A percentile compares a stretch with the other conserved stretches of the same genome.
phyloP scores from a whole-genome alignment of 1,284 basidiomycete genomes.

The Ceratorhiza oryzae-sativae region DNA sequence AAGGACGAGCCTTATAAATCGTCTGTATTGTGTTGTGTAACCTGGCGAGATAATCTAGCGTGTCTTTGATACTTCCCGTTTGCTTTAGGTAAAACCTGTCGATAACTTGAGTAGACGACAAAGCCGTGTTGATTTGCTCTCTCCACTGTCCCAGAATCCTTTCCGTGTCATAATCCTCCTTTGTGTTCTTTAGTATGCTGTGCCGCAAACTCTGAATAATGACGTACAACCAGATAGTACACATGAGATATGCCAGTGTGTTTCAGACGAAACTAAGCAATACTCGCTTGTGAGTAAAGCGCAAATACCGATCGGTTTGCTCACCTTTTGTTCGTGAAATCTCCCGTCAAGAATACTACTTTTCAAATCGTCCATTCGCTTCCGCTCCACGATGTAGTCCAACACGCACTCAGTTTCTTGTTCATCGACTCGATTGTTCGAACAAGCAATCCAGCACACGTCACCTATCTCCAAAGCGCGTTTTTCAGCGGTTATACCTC shows the following conservation, averaged over 20 bases:
- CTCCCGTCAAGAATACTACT: slow-evolving; percentile 60
- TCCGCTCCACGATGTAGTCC: slow-evolving; percentile 63
- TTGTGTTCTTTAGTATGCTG: not conserved
- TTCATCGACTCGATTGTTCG: slow-evolving; percentile 59
- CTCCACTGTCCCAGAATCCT: slow-evolving; percentile 51
- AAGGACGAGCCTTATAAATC: slow-evolving; percentile 49
- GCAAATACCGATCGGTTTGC: slow-evolving; percentile 23
- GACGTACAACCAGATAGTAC: slow-evolving; percentile 59
- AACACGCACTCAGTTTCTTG: slow-evolving; percentile 53
- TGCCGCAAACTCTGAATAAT: not conserved
- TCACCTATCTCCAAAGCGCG: slow-evolving; percentile 60
- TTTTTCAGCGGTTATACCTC: slow-evolving; percentile 55
- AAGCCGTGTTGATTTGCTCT: slow-evolving; percentile 52
- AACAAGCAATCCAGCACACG: slow-evolving; percentile 61
- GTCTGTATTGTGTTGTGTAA: slow-evolving; percentile 52
- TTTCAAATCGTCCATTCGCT: slow-evolving; percentile 60
- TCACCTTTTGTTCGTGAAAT: slow-evolving; percentile 62
- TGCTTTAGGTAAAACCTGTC: slow-evolving; percentile 62
- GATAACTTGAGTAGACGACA: slow-evolving; percentile 60
- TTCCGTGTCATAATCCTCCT: slow-evolving; percentile 39
- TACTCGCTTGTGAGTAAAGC: not conserved
- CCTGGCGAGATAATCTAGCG: slow-evolving; percentile 57
- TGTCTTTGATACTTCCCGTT: slow-evolving; percentile 56
- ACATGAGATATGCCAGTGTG: slow-evolving; percentile 57
- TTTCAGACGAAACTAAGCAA: slow-evolving; percentile 54